Evolutionary conservation across 305 asterid genomes (phyloP).

Genomic region (Caryopteris hybrid): DNA sequence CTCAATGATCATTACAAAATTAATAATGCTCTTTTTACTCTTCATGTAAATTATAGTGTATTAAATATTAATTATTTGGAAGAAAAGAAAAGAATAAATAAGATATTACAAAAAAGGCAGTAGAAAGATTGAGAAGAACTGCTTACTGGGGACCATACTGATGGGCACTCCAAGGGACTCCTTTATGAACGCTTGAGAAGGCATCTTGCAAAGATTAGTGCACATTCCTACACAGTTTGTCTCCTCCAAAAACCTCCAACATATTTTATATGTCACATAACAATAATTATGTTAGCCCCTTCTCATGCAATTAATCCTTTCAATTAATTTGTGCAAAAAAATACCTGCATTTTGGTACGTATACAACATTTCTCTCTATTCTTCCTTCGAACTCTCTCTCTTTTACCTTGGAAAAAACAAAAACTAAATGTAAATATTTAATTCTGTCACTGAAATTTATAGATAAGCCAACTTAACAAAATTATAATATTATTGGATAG

Average conservation of each 20-base stretch:
- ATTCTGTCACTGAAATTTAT: too few relatives aligned
- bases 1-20: too few relatives aligned
- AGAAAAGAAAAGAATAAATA: neutral
- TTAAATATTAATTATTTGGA: neutral
- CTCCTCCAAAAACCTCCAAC: slow-evolving; percentile 76
- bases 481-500: too few relatives aligned
- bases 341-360: slow-evolving; percentile 92
- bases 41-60: too few relatives aligned
- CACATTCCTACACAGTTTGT: slow-evolving; percentile 95
- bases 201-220: slow-evolving; percentile 91
- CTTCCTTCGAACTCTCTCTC: slow-evolving; percentile 66
- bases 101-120: too few relatives aligned
- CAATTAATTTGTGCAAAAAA: neutral
- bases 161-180: slow-evolving; percentile 73
- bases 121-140: neutral
- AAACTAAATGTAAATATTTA: neutral
- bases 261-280: neutral
- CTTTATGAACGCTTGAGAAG: slow-evolving; percentile 79
- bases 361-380: slow-evolving; percentile 72
- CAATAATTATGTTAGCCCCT: too few relatives aligned
- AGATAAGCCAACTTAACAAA: too few relatives aligned
- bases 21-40: too few relatives aligned
- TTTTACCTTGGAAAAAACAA: slow-evolving; percentile 45
- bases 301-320: too few relatives aligned
- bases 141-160: slow-evolving; percentile 92